Conservation (phyloP, 2,329 filamentous ascomycete genomes). For the Esteya vermicola region DNA sequence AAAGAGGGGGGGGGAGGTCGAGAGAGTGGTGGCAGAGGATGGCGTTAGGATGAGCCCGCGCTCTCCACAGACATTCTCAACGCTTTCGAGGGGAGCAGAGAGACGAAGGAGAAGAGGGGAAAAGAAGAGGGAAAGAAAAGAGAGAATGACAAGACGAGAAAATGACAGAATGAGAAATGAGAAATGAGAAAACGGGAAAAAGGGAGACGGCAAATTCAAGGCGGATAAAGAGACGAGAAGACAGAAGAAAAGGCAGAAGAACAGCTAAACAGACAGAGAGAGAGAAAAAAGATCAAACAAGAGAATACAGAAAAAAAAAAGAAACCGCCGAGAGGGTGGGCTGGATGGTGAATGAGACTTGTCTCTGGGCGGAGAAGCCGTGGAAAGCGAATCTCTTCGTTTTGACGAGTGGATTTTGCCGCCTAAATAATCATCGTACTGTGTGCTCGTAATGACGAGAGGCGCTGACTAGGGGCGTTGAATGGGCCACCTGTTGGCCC, state of each 20-base stretch:
- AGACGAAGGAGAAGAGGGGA: not conserved
- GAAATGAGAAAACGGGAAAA: not conserved
- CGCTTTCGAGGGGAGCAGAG: not conserved
- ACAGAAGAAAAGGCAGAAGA: not conserved
- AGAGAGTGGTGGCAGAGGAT: no score
- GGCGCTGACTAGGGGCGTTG: not conserved
- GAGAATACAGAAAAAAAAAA: no score
- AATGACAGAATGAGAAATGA: not conserved
- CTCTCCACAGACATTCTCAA: conserved; percentile 1
- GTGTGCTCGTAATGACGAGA: no score
- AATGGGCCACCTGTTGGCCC: no score
- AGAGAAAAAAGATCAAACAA: no score
- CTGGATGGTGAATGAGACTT: no score
- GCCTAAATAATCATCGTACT: no score
- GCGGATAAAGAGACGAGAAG: no score
- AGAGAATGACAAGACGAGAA: not conserved
- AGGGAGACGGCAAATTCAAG: no score
- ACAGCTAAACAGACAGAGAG: not conserved
- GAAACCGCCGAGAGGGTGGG: no score
- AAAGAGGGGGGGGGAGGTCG: not conserved
- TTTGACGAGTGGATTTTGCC: not conserved
- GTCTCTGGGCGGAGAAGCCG: no score
- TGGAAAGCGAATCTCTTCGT: no score
- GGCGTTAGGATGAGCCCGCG: not conserved
- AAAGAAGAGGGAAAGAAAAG: not conserved